Conservation (phyloP, 73 alveolate species). For the Paramecium biaurelia region DNA sequence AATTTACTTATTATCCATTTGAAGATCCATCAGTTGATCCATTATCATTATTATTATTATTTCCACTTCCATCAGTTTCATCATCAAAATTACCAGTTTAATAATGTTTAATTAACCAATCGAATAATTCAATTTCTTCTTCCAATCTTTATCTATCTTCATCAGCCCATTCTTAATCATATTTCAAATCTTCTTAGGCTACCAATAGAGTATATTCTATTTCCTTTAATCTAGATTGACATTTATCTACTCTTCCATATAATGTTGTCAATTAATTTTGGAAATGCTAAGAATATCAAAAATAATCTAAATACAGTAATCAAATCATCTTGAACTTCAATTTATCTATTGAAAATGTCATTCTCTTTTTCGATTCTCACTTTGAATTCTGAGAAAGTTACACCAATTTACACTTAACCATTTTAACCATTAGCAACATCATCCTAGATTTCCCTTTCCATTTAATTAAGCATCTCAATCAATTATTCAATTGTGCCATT, state of each 20-base stretch:
- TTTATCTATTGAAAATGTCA: slow-evolving; percentile 11
- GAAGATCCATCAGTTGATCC: not conserved
- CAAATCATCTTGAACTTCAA: not conserved
- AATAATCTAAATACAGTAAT: not conserved
- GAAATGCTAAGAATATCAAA: not conserved
- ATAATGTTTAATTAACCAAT: slow-evolving; percentile 44
- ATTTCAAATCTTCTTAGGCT: slow-evolving; percentile 7
- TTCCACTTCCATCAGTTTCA: not conserved
- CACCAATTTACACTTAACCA: slow-evolving; percentile 45
- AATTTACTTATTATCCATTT: not conserved
- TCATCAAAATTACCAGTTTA: not conserved
- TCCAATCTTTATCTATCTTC: slow-evolving; percentile 1
- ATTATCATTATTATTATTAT: not conserved
- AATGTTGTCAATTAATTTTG: not conserved
- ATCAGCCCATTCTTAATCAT: not conserved
- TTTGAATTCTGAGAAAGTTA: slow-evolving; percentile 25
- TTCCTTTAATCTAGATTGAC: not conserved
- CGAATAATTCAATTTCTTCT: slow-evolving; percentile 43
- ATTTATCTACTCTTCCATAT: slow-evolving; percentile 22
- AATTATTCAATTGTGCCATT: slow-evolving; percentile 46
- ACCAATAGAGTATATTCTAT: not conserved
- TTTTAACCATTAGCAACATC: slow-evolving; percentile 28
- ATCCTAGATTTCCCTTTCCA: slow-evolving; percentile 3
- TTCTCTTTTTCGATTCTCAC: slow-evolving; percentile 35
- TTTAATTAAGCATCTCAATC: not conserved